Conservation (phyloP, 352 stramenopile species). For the Lagenidium giganteum region DNA sequence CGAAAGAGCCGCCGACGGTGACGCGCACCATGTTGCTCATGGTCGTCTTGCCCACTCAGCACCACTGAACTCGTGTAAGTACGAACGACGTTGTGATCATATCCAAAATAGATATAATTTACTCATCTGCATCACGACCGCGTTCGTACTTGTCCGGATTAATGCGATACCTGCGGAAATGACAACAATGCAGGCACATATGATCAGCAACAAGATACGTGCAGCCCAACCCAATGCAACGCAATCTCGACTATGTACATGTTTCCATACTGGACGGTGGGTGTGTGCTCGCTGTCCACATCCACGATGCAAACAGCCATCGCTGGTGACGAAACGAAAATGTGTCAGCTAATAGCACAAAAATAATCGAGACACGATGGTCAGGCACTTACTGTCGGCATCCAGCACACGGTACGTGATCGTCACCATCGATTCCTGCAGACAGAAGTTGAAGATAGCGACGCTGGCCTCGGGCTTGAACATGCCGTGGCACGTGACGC, state of each 20-base stretch:
- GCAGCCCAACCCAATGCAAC: neutral
- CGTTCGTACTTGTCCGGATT: slow-evolving; percentile 65
- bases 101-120: neutral
- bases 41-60: too few relatives aligned
- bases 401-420: slow-evolving; percentile 81
- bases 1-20: slow-evolving; percentile 50
- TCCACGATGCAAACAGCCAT: slow-evolving; percentile 84
- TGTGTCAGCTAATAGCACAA: neutral
- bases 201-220: neutral
- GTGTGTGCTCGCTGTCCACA: slow-evolving; percentile 77
- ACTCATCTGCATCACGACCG: slow-evolving; percentile 3
- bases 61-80: too few relatives aligned
- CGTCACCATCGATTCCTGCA: slow-evolving; percentile 81
- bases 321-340: slow-evolving; percentile 23
- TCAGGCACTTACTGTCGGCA: slow-evolving; percentile 51
- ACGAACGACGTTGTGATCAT: too few relatives aligned
- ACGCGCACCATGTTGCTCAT: too few relatives aligned
- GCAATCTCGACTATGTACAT: slow-evolving; percentile 40
- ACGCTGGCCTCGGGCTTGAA: slow-evolving; percentile 79
- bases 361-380: neutral
- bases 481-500: slow-evolving; percentile 75
- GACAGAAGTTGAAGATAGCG: slow-evolving; percentile 79
- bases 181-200: neutral
- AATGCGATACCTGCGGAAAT: slow-evolving; percentile 59
- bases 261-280: slow-evolving; percentile 79